Conservation (phyloP, 1,284 basidiomycete species). For the Sporisorium scitamineum region DNA sequence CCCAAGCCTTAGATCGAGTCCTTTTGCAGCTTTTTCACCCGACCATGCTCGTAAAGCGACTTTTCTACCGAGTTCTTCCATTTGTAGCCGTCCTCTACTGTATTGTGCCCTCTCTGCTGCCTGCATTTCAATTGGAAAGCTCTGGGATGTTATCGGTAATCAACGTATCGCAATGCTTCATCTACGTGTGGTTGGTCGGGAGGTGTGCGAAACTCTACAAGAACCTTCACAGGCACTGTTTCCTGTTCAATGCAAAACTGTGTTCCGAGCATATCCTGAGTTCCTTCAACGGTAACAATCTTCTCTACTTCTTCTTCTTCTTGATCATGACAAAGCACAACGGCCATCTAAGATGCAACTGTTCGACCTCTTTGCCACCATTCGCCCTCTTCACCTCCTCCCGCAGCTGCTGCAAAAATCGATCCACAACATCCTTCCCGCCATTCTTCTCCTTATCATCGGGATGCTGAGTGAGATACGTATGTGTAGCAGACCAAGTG, state of each 20-base stretch:
- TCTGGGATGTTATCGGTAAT: no score
- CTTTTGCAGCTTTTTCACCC: background rate
- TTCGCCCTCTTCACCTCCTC: conserved; percentile 20
- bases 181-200: no score
- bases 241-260: background rate
- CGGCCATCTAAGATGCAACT: conserved; percentile 46
- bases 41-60: no score
- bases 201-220: background rate
- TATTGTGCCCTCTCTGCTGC: no score
- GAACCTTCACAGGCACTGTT: no score
- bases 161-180: no score
- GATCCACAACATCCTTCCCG: conserved; percentile 44
- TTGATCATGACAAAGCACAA: conserved; percentile 53
- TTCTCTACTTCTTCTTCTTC: conserved; percentile 19
- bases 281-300: background rate
- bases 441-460: conserved; percentile 71
- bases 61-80: background rate
- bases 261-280: background rate
- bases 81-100: background rate
- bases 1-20: conserved; percentile 13
- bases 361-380: conserved; percentile 23
- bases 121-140: background rate
- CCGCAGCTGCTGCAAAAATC: conserved; percentile 27
- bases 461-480: conserved; percentile 77
- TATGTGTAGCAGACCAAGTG: conserved; percentile 80